phyloP scores from a whole-genome alignment of 805 yeast species.

The Myxozyma geophila region DNA sequence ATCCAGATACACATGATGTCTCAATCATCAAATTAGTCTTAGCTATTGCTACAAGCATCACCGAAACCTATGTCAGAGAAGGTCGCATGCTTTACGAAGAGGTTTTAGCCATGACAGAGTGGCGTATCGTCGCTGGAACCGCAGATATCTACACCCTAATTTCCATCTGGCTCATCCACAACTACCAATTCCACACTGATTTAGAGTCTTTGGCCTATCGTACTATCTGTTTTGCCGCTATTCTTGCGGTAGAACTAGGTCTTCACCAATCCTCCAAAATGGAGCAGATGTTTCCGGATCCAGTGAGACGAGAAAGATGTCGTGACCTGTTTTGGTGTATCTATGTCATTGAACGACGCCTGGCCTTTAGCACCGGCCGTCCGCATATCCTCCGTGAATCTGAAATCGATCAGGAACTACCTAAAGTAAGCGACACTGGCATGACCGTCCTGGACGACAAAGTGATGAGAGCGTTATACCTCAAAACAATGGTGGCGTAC shows the following conservation, averaged over 20 bases:
- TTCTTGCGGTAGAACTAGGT: conserved; percentile 39
- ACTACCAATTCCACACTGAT: conserved; percentile 39
- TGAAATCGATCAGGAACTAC: conserved; percentile 37
- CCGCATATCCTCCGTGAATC: conserved; percentile 38
- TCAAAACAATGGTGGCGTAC: conserved; percentile 38
- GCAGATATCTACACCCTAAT: conserved; percentile 31
- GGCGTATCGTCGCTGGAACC: conserved; percentile 28
- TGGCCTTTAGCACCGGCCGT: conserved; percentile 37
- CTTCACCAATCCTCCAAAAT: conserved; percentile 34
- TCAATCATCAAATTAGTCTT: conserved; percentile 28
- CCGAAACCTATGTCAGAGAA: conserved; percentile 21
- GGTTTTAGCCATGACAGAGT: conserved; percentile 28
- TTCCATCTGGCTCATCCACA: conserved; percentile 36
- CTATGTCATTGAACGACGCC: conserved; percentile 39
- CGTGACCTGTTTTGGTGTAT: conserved; percentile 40
- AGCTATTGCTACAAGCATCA: conserved; percentile 37
- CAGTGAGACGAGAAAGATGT: conserved; percentile 31
- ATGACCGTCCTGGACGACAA: conserved; percentile 30
- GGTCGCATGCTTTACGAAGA: conserved; percentile 36
- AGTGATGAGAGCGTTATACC: conserved; percentile 32
- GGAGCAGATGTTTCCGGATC: conserved; percentile 23
- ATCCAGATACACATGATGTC: conserved; percentile 15
- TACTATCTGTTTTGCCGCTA: conserved; percentile 35
- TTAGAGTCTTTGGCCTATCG: conserved; percentile 38
- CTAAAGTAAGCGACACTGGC: conserved; percentile 12